Percentiles rank a stretch among this genome's conserved stretches.
phyloP scores from a whole-genome alignment of 129 eudicot genomes.

The Artemisia tridentata region DNA sequence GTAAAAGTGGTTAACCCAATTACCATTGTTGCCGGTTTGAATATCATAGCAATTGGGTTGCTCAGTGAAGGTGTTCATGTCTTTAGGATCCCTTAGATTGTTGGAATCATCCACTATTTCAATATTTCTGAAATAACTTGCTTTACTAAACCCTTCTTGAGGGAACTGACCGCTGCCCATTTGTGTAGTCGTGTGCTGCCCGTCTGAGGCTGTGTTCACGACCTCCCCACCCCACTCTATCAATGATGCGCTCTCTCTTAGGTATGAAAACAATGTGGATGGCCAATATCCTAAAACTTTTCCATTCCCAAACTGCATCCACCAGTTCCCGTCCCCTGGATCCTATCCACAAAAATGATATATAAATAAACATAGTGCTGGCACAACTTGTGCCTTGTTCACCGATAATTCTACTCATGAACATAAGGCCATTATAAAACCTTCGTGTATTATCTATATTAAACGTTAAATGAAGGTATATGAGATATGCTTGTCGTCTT shows the following conservation, averaged over 20 bases:
- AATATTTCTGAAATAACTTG: conserved; percentile 68
- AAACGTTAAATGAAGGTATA: too few relatives aligned
- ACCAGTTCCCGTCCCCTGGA: conserved; percentile 84
- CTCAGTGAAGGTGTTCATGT: conserved; percentile 61
- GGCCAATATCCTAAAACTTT: conserved; percentile 90
- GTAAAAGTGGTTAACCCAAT: conserved; percentile 74
- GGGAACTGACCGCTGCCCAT: conserved; percentile 97
- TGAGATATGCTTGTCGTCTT: too few relatives aligned
- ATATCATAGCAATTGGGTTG: conserved; percentile 66
- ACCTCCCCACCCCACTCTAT: conserved; percentile 95
- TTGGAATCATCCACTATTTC: conserved; percentile 69
- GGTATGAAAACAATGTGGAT: conserved; percentile 52
- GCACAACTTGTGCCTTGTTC: not conserved
- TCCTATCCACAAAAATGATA: conserved; percentile 44
- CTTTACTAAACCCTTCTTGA: conserved; percentile 64
- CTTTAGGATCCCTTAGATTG: conserved; percentile 55
- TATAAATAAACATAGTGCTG: not conserved
- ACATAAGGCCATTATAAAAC: not conserved
- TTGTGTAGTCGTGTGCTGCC: conserved; percentile 78
- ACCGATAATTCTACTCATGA: not conserved
- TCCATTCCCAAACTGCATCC: conserved; percentile 85
- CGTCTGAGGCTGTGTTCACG: conserved; percentile 69
- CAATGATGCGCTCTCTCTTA: conserved; percentile 61
- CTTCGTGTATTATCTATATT: not conserved
- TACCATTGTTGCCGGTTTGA: conserved; percentile 45